A percentile compares a stretch with the other conserved stretches of the same genome.
phyloP scores from a whole-genome alignment of 805 yeast genomes.

The Candida suzukii region DNA sequence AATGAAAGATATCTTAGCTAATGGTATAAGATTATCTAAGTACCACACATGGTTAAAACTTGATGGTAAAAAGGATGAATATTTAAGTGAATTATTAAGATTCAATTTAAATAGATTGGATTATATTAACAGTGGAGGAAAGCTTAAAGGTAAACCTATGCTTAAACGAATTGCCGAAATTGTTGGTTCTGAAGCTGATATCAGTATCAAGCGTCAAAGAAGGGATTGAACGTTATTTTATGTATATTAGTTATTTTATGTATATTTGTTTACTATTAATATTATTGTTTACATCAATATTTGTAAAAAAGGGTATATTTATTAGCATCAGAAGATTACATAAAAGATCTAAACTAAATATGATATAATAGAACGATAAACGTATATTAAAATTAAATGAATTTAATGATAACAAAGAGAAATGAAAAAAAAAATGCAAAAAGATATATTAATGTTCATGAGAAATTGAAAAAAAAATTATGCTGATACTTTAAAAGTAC shows the following conservation, averaged over 20 bases:
- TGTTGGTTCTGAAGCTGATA: conserved; percentile 13
- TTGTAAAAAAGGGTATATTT: neutral
- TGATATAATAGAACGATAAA: neutral
- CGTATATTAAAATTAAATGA: too few relatives aligned
- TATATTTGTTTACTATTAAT: too few relatives aligned
- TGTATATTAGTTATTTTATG: too few relatives aligned
- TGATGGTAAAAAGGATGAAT: conserved; percentile 67
- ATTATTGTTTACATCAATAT: too few relatives aligned
- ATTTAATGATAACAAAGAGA: neutral
- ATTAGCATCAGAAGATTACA: too few relatives aligned
- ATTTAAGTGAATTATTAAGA: conserved; percentile 57
- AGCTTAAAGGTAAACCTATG: conserved; percentile 26
- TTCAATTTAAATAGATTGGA: conserved; percentile 39
- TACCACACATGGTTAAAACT: conserved; percentile 79
- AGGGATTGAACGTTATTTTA: too few relatives aligned
- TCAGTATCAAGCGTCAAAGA: neutral
- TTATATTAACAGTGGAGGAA: conserved; percentile 27
- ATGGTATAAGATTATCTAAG: conserved; percentile 54
- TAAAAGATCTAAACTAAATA: too few relatives aligned
- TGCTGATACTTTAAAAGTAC: neutral
- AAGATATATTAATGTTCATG: too few relatives aligned
- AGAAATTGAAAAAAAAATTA: too few relatives aligned
- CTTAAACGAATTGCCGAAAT: conserved; percentile 23
- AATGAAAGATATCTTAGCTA: conserved; percentile 55
- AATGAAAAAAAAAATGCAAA: neutral